Percentiles rank a stretch among this genome's conserved stretches.
Conservation (phyloP, 805 yeast species). For the Myxozyma melibiosi region DNA sequence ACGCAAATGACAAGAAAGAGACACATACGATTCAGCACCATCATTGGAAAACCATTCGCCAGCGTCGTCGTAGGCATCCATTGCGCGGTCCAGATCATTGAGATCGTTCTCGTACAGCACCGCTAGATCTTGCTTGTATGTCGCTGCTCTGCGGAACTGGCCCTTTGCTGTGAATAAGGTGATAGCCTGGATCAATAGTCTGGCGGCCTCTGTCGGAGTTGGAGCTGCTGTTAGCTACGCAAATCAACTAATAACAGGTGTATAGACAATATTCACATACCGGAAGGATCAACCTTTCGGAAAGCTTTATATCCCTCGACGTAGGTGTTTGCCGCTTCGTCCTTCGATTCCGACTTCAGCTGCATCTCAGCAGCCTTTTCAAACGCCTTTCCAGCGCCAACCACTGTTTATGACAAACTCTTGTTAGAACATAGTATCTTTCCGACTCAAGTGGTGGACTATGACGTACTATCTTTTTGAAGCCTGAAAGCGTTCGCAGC, state of each 20-base stretch:
- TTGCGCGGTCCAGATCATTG: constrained; percentile 67
- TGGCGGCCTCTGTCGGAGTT: constrained; percentile 60
- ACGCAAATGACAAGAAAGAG: background rate
- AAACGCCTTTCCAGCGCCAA: constrained; percentile 79
- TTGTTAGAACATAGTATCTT: background rate
- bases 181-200: constrained; percentile 74
- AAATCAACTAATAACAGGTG: no score
- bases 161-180: constrained; percentile 85
- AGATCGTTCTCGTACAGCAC: constrained; percentile 78
- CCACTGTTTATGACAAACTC: constrained; percentile 39
- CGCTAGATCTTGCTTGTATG: constrained; percentile 88
- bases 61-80: constrained; percentile 81
- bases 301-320: constrained; percentile 90
- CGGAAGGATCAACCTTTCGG: constrained; percentile 66
- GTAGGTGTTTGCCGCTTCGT: constrained; percentile 87
- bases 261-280: constrained; percentile 13
- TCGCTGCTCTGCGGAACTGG: constrained; percentile 95
- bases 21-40: constrained; percentile 74
- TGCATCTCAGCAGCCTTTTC: constrained; percentile 84
- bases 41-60: constrained; percentile 96
- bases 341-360: constrained; percentile 70
- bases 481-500: constrained; percentile 91
- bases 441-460: background rate
- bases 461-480: constrained; percentile 55
- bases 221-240: constrained; percentile 18